phyloP scores from a whole-genome alignment of 208 protist genomes.

The Leishmania lainsoni region DNA sequence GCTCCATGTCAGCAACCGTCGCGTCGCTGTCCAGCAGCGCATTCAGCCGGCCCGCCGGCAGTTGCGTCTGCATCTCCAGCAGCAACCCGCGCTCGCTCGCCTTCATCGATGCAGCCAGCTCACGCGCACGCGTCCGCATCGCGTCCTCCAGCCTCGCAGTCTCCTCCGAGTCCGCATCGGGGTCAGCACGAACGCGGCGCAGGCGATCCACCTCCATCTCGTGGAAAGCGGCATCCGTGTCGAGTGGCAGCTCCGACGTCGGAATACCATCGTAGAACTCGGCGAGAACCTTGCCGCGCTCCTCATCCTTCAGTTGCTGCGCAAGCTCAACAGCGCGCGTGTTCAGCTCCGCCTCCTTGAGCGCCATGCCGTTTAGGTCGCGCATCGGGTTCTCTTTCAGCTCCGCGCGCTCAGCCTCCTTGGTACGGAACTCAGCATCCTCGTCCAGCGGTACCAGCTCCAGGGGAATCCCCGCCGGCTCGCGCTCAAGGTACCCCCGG shows the following conservation, averaged over 20 bases:
- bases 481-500: neutral
- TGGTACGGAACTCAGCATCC: conserved; percentile 50
- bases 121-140: conserved; percentile 40
- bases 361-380: no score
- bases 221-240: conserved; percentile 23
- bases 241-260: neutral
- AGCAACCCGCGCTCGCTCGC: conserved; percentile 27
- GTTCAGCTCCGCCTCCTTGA: no score
- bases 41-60: neutral
- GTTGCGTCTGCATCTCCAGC: no score
- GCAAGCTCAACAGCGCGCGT: no score
- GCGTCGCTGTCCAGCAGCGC: conserved; percentile 41
- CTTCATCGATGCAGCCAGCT: conserved; percentile 34
- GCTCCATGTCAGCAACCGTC: conserved; percentile 32
- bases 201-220: conserved; percentile 45
- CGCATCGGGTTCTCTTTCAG: neutral
- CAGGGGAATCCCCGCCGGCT: neutral
- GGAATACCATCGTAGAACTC: conserved; percentile 37
- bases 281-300: conserved; percentile 57
- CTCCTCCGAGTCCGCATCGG: conserved; percentile 1
- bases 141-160: conserved; percentile 42
- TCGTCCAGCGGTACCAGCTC: conserved; percentile 27
- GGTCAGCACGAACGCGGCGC: conserved; percentile 24
- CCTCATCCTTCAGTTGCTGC: conserved; percentile 10
- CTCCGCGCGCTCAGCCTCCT: conserved; percentile 26